phyloP scores from a whole-genome alignment of 495 filamentous ascomycete species.

The Pyronema domesticum region DNA sequence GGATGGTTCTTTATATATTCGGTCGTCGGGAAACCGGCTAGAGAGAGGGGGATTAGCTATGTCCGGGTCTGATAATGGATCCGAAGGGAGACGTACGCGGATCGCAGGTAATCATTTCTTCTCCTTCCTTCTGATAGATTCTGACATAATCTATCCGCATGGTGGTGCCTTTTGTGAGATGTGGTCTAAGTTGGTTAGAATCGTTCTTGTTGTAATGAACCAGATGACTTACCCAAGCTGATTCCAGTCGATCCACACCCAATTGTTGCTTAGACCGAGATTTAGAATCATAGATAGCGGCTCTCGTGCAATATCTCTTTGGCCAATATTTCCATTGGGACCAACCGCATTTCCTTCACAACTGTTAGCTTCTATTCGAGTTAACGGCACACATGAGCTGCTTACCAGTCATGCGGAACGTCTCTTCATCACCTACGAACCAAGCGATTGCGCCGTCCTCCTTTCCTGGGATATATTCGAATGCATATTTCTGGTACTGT shows the following conservation, averaged over 20 bases:
- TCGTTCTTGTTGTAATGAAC: conserved; percentile 25
- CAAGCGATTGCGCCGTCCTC: conserved; percentile 43
- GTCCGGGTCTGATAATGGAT: background rate
- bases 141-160: conserved; percentile 62
- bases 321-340: conserved; percentile 18
- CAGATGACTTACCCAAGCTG: conserved; percentile 26
- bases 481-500: conserved; percentile 50
- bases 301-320: conserved; percentile 17
- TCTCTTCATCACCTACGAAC: conserved; percentile 49
- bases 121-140: conserved; percentile 51
- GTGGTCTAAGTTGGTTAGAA: conserved; percentile 9
- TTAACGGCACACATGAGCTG: conserved; percentile 48
- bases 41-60: background rate
- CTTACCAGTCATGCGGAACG: conserved; percentile 47
- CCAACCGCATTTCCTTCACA: conserved; percentile 41
- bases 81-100: conserved; percentile 27
- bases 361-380: conserved; percentile 45
- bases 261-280: conserved; percentile 53
- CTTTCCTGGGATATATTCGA: conserved; percentile 51
- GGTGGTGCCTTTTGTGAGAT: conserved; percentile 31
- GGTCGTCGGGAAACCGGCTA: conserved; percentile 46
- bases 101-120: conserved; percentile 48
- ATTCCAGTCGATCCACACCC: conserved; percentile 42
- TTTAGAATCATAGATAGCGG: conserved; percentile 43
- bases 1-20: conserved; percentile 48